phyloP scores from a whole-genome alignment of 805 yeast species.

The Starmerella apis region DNA sequence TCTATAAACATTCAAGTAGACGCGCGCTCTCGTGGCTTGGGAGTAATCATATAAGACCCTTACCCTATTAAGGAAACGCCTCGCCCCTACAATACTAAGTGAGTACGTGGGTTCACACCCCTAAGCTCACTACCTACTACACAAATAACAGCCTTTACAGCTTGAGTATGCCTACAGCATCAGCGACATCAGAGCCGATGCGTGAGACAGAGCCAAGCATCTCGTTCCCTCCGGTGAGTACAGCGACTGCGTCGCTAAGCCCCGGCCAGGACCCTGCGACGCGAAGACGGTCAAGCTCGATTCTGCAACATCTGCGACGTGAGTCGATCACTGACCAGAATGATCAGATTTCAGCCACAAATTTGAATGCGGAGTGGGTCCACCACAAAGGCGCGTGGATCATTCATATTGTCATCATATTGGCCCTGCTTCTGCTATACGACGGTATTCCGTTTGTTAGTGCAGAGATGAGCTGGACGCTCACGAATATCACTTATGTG shows the following conservation, averaged over 20 bases:
- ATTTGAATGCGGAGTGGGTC: constrained; percentile 93
- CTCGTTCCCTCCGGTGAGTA: constrained; percentile 12
- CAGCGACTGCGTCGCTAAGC: background rate
- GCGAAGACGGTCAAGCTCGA: constrained; percentile 73
- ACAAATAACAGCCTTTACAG: background rate
- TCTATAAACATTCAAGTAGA: too few species aligned
- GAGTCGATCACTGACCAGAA: constrained; percentile 85
- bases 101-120: background rate
- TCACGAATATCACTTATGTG: constrained; percentile 82
- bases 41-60: background rate
- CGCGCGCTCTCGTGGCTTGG: constrained; percentile 6
- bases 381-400: constrained; percentile 92
- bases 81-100: background rate
- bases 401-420: constrained; percentile 74
- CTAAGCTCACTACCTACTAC: background rate
- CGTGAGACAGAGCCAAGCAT: constrained; percentile 11
- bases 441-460: constrained; percentile 73
- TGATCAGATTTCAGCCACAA: constrained; percentile 81
- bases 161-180: background rate
- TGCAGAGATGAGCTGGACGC: constrained; percentile 82
- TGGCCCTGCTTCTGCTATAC: constrained; percentile 61
- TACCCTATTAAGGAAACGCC: background rate
- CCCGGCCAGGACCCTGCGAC: constrained; percentile 11
- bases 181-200: background rate
- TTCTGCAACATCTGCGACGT: constrained; percentile 85